Base-by-base conservation (phyloP, 257 asterid genomes). In the Salvia miltiorrhiza region DNA sequence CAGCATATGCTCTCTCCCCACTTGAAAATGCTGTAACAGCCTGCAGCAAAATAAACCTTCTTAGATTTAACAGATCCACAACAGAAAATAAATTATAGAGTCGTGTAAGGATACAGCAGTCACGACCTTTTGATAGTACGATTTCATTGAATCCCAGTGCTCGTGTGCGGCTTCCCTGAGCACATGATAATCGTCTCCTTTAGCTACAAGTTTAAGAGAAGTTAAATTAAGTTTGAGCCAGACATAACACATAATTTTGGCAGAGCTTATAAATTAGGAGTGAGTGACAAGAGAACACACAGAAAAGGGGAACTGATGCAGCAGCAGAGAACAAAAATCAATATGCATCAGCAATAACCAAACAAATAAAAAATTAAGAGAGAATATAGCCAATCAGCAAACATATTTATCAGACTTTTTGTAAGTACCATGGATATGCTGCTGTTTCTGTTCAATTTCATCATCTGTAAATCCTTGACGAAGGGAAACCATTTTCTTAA, bases 121-220 rank as follows among this genome's bases (percentile, higher is more conserved):
- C 39, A 57, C 72, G 47, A 93, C 97, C 90, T 83, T 91, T 74
- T 87, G 95, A 87, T 86, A 90, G 78, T 83, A 84, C 20, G 85
- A 83, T 68, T 80, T 93, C 96, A 84, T 87, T 0, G 96, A 88
- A 68, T 76, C 87, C 92, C 92, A 93, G 81, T 90, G 96, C 77
- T 82, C 82, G 73, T 81, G 84, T 3, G 99, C 87, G 72, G 81
- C 48, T 76, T 78, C 85, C 82, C 96, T 89, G 62, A 80, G 84
- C 76, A 76, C 85, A 48, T 76, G 86, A 85, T 91, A 94, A 65
- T 91, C 97, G 44, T 84, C 91, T 77, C 92, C 96, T 78, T 83
- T 76, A 76, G 80, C 96, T 93, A 80, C 87, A 89, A 67, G 67
- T 76, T 60, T 65, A 40, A 77, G 69, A 79, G 21, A 57, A 67